Evolutionary conservation across 2,329 filamentous ascomycete genomes (phyloP).

Genomic region (Fusarium irregulare): DNA sequence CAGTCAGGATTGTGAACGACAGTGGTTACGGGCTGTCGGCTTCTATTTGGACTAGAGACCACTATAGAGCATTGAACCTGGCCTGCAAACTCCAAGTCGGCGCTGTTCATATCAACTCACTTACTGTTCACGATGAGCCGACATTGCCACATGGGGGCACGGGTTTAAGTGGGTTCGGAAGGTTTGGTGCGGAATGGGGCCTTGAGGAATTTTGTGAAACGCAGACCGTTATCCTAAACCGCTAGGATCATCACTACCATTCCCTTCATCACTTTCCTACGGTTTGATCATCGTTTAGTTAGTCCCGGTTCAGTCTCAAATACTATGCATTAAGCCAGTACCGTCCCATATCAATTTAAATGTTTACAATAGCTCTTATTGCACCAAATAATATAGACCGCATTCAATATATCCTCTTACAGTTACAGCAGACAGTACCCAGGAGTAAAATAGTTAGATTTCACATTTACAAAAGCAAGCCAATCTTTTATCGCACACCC

Average conservation of each 20-base stretch:
- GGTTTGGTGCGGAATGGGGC: slow-evolving; percentile 56
- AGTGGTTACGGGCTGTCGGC: slow-evolving; percentile 79
- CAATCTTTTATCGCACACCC: neutral
- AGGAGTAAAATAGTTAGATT: neutral
- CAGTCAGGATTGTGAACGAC: slow-evolving; percentile 78
- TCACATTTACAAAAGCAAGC: neutral
- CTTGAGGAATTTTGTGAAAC: slow-evolving; percentile 53
- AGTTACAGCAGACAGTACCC: neutral
- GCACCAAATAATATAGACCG: rapidly evolving
- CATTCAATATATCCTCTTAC: neutral
- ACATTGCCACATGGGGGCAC: slow-evolving; percentile 71
- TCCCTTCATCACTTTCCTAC: rapidly evolving
- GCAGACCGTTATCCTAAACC: neutral
- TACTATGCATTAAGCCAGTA: rapidly evolving
- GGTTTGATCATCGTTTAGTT: neutral
- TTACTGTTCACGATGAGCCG: slow-evolving; percentile 73
- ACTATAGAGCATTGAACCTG: slow-evolving; percentile 66
- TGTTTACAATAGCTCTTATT: neutral
- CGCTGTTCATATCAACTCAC: slow-evolving; percentile 72
- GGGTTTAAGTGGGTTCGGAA: slow-evolving; percentile 71
- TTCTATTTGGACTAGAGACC: slow-evolving; percentile 76
- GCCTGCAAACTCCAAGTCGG: slow-evolving; percentile 72
- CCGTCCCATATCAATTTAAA: neutral
- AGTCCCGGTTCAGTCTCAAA: neutral
- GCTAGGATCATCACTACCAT: neutral